Percentiles rank a stretch among this genome's conserved stretches.
Conservation (phyloP, 345 rosid genomes). For the Odontarrhena argentea region DNA sequence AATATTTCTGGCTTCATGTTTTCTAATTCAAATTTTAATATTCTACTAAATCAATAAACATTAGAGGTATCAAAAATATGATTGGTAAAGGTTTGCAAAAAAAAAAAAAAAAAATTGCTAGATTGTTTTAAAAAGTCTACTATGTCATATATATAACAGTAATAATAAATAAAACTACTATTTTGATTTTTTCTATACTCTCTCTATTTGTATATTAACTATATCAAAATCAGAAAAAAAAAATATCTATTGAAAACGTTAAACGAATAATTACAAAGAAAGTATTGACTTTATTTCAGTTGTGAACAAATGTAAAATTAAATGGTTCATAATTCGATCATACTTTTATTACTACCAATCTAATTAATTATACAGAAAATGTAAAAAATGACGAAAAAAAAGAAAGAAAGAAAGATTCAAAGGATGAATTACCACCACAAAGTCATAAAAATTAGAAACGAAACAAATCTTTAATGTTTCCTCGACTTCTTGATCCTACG, state of each 20-base stretch:
- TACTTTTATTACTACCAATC: constrained; percentile 28
- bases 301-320: constrained; percentile 10
- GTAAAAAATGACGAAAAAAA: not conserved
- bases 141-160: not conserved
- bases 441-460: constrained; percentile 35
- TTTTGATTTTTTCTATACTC: not conserved
- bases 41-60: not conserved
- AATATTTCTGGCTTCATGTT: not conserved
- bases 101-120: not conserved
- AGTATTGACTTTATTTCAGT: constrained; percentile 18
- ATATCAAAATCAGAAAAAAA: not conserved
- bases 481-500: constrained; percentile 65
- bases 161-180: not conserved
- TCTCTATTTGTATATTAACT: not conserved
- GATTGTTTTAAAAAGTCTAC: not conserved
- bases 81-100: not conserved
- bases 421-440: constrained; percentile 36
- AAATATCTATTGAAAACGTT: not conserved
- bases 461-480: constrained; percentile 34
- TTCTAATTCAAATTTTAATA: not conserved
- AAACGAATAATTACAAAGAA: constrained; percentile 1
- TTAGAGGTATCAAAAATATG: not conserved
- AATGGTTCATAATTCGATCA: constrained; percentile 20
- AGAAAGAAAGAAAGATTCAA: constrained; percentile 1
- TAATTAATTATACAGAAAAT: constrained; percentile 35